Evolutionary conservation across 2,329 filamentous ascomycete species (phyloP).

Genomic region (Colletotrichum nymphaeae): DNA sequence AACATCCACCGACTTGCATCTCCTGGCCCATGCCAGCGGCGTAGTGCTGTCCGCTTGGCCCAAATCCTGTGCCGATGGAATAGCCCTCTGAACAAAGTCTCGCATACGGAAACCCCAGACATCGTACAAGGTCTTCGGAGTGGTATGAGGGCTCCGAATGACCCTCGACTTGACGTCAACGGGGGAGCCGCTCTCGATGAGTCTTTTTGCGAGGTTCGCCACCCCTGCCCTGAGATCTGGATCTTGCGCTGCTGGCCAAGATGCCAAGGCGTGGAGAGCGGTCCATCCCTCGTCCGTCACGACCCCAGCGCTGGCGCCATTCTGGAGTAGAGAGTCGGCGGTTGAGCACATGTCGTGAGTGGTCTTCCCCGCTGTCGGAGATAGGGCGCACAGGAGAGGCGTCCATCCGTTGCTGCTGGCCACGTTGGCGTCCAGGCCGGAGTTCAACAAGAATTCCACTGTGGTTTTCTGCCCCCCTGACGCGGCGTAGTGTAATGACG

Average conservation of each 20-base stretch:
- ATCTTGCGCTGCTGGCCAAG: neutral
- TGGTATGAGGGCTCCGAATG: neutral
- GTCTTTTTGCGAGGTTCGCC: neutral
- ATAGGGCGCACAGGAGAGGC: conserved; percentile 43
- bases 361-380: conserved; percentile 18
- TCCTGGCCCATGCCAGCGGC: neutral
- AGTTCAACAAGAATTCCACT: conserved; percentile 36
- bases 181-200: neutral
- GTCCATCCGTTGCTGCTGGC: conserved; percentile 43
- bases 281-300: conserved; percentile 42
- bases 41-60: neutral
- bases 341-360: conserved; percentile 16
- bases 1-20: no score
- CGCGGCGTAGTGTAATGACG: conserved; percentile 44
- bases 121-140: neutral
- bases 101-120: neutral
- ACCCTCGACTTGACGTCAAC: neutral
- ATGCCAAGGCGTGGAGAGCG: conserved; percentile 39
- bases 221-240: neutral
- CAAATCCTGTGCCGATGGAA: neutral
- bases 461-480: conserved; percentile 39
- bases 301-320: conserved; percentile 37
- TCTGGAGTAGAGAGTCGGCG: conserved; percentile 39
- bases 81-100: neutral
- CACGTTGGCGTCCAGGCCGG: conserved; percentile 39